Evolutionary conservation across 306 rosid genomes (phyloP), one percentile per base, ranked within the genome.

Genomic region (Clitoria ternatea): DNA sequence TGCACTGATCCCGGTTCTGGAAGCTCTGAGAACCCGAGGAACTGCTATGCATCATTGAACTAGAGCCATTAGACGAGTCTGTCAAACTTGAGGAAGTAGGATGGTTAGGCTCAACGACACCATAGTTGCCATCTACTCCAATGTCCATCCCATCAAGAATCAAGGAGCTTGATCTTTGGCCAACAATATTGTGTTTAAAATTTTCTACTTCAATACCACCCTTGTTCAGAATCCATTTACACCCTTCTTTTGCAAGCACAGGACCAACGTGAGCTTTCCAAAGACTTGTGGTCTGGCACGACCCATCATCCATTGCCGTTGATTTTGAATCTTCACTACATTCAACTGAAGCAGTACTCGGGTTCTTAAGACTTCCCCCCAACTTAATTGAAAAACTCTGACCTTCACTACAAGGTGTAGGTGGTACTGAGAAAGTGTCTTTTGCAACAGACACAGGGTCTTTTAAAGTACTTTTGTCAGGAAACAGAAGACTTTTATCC

Each of bases 21-120:
- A 80, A 72, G 80, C 88, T 85, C 40, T 77, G 85, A 48, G 88
- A 84, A 42, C 85, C 75, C 22, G 89, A 89, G 32, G 93, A 85
- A 78, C 75, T 71, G 1, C 71, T 86, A 14, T 78, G 82, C 37
- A 75, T 44, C 61, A 78, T 61, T 64, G 88, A 82, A 70, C 70
- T 76, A 6, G 80, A 87, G 61, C 67, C 78, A 71, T 48, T 77
- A 1, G 96, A 85, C n/a, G 96, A 88, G 82, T 83, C 83, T 1
- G 90, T 83, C 88, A 79, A 53, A 80, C 87, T 83, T 17, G 90
- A 89, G 79, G 76, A 69, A 74, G 73, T 12, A 17, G 72, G 87
- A 44, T 67, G 87, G 83, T 73, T 77, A 66, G 44, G 83, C 66
- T 89, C 89, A 49, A 54, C 73, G 72, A 69, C 73, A 27, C 72